These are phyloP conservation scores for Cyclocybe cylindracea DNA, from an alignment of 768 basidiomycete species.

Conservation along the genomic window DNA sequence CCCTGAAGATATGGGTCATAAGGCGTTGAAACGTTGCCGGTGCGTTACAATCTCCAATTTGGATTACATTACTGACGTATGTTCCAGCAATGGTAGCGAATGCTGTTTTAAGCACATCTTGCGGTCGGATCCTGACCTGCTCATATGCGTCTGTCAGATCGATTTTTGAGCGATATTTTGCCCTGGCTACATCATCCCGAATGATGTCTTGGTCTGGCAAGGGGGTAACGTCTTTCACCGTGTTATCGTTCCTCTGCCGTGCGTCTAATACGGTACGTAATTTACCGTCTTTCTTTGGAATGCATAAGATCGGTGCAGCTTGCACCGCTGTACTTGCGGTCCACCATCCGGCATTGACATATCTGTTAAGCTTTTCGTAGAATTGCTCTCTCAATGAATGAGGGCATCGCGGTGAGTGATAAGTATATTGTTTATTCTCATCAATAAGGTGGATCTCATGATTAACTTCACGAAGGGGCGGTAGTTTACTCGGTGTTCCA, in stretches of 20 bases:
- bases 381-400: conserved; percentile 27
- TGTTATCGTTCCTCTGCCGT: conserved; percentile 41
- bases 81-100: conserved; percentile 39
- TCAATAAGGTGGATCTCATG: conserved; percentile 29
- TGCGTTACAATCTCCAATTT: conserved; percentile 46
- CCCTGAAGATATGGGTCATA: conserved; percentile 40
- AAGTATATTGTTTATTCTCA: conserved; percentile 27
- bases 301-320: conserved; percentile 32
- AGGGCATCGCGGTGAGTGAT: conserved; percentile 32
- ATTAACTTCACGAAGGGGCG: conserved; percentile 7
- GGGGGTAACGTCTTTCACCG: conserved; percentile 36
- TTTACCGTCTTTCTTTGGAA: conserved; percentile 31
- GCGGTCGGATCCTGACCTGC: conserved; percentile 32
- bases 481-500: conserved; percentile 6
- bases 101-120: conserved; percentile 30
- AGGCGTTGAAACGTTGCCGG: conserved; percentile 46
- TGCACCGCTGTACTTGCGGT: conserved; percentile 15
- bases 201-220: conserved; percentile 40
- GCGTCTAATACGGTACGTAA: conserved; percentile 37
- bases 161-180: conserved; percentile 35
- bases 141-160: conserved; percentile 44
- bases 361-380: conserved; percentile 30
- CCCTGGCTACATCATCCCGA: conserved; percentile 30
- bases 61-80: conserved; percentile 40
- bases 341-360: conserved; percentile 38